Conservation (phyloP, 345 rosid species). For the Lumnitzera racemosa region DNA sequence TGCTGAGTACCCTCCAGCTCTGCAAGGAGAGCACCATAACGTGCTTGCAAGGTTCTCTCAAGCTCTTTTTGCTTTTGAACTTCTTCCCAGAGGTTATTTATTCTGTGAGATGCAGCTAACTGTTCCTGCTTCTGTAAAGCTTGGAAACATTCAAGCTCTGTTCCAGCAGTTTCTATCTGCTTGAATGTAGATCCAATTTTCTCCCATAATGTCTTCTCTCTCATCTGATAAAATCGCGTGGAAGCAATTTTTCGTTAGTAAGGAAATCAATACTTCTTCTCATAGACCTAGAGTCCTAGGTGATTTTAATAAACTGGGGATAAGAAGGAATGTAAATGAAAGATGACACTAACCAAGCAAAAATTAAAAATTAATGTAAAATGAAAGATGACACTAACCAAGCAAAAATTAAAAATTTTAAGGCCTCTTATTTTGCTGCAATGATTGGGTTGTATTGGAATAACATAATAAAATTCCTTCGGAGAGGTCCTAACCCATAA, state of each 20-base stretch:
- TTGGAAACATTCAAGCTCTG: constrained; percentile 86
- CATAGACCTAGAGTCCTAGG: too few species aligned
- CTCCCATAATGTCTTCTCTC: constrained; percentile 65
- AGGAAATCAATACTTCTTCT: not conserved
- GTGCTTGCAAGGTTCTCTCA: constrained; percentile 60
- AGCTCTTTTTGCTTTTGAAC: constrained; percentile 89
- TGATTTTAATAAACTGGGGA: too few species aligned
- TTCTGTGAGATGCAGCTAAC: constrained; percentile 75
- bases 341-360: too few species aligned
- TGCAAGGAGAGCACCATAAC: constrained; percentile 57
- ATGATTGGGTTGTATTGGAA: too few species aligned
- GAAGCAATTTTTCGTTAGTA: not conserved
- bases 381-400: too few species aligned
- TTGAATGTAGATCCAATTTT: constrained; percentile 71
- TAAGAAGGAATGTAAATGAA: too few species aligned
- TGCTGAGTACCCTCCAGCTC: constrained; percentile 52
- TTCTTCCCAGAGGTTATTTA: constrained; percentile 72
- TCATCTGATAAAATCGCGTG: constrained; percentile 32
- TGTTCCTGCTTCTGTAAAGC: constrained; percentile 94
- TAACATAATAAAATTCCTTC: too few species aligned
- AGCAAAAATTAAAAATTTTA: too few species aligned
- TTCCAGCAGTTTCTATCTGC: constrained; percentile 81
- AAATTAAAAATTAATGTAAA: too few species aligned
- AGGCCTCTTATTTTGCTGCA: too few species aligned
- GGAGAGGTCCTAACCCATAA: too few species aligned